phyloP scores from a whole-genome alignment of 2,329 filamentous ascomycete species.

The Fusarium algeriense region DNA sequence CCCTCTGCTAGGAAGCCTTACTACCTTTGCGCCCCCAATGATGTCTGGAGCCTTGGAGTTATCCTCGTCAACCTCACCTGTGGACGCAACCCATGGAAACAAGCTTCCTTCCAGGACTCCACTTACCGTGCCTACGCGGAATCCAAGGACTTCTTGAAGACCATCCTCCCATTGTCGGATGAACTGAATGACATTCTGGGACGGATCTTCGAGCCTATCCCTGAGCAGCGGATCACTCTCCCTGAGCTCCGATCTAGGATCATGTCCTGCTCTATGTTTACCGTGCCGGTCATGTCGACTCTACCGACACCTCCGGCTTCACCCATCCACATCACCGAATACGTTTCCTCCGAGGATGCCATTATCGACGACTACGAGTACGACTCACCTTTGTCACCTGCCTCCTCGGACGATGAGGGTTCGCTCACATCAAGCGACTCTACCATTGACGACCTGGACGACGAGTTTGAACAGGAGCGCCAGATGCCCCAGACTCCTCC shows the following conservation, averaged over 20 bases:
- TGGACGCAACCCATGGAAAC: conserved; percentile 98
- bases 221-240: conserved; percentile 84
- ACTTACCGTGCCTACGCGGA: conserved; percentile 93
- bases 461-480: conserved; percentile 62
- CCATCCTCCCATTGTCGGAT: conserved; percentile 90
- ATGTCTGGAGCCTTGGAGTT: conserved; percentile 98
- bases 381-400: conserved; percentile 63
- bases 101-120: conserved; percentile 91
- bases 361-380: conserved; percentile 59
- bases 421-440: conserved; percentile 68
- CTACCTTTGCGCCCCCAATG: conserved; percentile 94
- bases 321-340: conserved; percentile 58
- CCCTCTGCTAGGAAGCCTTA: conserved; percentile 79
- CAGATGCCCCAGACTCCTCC: conserved; percentile 53
- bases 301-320: conserved; percentile 57
- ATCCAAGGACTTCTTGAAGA: conserved; percentile 88
- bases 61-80: conserved; percentile 98
- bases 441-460: conserved; percentile 64
- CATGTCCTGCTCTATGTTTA: conserved; percentile 80
- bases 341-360: conserved; percentile 63
- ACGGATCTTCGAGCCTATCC: conserved; percentile 88
- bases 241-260: conserved; percentile 83
- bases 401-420: conserved; percentile 67
- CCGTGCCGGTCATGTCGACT: conserved; percentile 57
- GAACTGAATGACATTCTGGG: conserved; percentile 90